Percentiles rank a stretch among this genome's conserved stretches.
Evolutionary conservation across 2,329 filamentous ascomycete species (phyloP).

Genomic region (Cryphonectria japonica): DNA sequence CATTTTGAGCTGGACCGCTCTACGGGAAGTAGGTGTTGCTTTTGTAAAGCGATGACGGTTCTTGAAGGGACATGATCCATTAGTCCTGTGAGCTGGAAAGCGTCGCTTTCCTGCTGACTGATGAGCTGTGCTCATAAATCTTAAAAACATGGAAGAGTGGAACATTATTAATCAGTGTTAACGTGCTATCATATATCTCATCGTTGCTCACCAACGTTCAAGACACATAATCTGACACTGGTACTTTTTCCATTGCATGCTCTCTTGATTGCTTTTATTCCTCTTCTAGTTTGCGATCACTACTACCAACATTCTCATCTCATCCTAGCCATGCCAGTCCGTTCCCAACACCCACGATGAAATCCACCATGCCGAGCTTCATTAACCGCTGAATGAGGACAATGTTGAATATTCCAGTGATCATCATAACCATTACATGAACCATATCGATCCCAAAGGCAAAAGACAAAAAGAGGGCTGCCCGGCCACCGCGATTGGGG

Average conservation of each 20-base stretch:
- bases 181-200: background rate
- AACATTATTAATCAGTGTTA: background rate
- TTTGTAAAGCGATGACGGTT: background rate
- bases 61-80: no score
- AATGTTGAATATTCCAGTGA: background rate
- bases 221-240: background rate
- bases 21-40: background rate
- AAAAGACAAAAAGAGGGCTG: background rate
- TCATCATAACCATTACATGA: background rate
- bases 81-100: no score
- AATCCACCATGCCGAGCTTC: background rate
- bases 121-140: background rate
- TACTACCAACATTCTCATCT: background rate
- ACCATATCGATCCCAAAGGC: background rate
- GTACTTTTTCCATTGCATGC: background rate
- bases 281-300: background rate
- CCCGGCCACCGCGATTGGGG: background rate
- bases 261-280: background rate
- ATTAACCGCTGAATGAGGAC: background rate
- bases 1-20: background rate
- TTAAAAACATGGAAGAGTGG: background rate
- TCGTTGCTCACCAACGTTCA: background rate
- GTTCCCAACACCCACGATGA: background rate
- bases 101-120: background rate
- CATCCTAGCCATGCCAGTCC: background rate